Percentiles rank a stretch among this genome's conserved stretches.
phyloP scores from a whole-genome alignment of 345 rosid species.

The Abelmoschus esculentus region DNA sequence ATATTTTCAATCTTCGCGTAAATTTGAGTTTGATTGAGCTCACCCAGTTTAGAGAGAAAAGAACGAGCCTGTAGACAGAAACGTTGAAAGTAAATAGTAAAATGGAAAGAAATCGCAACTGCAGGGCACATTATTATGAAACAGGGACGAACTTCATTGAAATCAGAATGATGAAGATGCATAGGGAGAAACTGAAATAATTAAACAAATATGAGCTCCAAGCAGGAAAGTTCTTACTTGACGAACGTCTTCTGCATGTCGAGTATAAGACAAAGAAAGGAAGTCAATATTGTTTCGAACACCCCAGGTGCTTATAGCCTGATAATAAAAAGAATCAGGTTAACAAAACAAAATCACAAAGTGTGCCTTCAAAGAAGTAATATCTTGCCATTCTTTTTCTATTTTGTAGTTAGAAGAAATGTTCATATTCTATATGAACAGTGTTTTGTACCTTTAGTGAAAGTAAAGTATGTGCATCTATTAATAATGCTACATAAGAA shows the following conservation, averaged over 20 bases:
- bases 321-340: conserved; percentile 12
- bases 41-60: conserved; percentile 44
- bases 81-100: not conserved
- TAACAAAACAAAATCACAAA: not conserved
- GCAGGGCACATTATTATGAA: not conserved
- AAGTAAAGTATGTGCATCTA: not conserved
- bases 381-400: not conserved
- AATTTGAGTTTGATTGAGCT: conserved; percentile 50
- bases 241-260: conserved; percentile 64
- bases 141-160: not conserved
- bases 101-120: not conserved
- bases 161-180: not conserved
- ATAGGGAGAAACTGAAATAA: not conserved
- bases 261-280: conserved; percentile 55
- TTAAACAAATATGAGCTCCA: not conserved
- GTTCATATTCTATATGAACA: not conserved
- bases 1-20: conserved; percentile 64
- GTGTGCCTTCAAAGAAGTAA: not conserved
- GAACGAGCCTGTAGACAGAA: conserved; percentile 46
- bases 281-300: conserved; percentile 52
- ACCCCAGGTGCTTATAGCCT: conserved; percentile 76
- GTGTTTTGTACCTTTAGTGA: not conserved
- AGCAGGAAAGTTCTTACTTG: conserved; percentile 31
- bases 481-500: not conserved
- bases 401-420: not conserved